Evolutionary conservation across 306 rosid genomes (phyloP), one percentile per base, ranked within the genome.

Genomic region (Calophaca sinica): DNA sequence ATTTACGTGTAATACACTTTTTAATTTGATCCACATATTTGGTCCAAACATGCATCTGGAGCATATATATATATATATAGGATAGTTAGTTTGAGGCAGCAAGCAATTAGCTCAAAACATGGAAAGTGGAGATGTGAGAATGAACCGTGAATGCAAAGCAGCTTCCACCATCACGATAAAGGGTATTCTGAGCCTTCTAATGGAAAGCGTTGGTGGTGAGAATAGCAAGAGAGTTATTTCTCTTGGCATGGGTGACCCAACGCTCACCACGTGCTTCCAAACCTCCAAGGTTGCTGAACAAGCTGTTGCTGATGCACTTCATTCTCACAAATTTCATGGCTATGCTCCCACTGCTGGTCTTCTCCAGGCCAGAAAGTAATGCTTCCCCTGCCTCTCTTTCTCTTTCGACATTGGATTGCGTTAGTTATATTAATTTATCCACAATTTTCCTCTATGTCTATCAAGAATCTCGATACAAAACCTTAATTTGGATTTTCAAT

Each of bases 331-430:
- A 42, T 94, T 91, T 80, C 84, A 90, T 78, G 97, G 97, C 44
- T 94, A 94, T 84, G 89, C 97, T 31, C 98, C 97, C 62, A 90
- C 98, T 59, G 81, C 72, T 51, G 97, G 98, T 44, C 96, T 92
- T 81, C 91, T 84, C 42, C 97, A 88, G 68, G 35, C 97, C 3
- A 85, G 96, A 84, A 88, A 81, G 97, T 92, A 81, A 60, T n/a
- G 6, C 8, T 31, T 32, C 26, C 26, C 26, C 26, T 20, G 1
- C 26, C 26, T 6, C 69, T 39, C 14, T 41, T 13, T 57, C 39
- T 59, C 38, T 57, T 7, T 38, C 1, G 2, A 38, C 4, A 3
- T 36, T 3, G 1, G 41, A 36, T 20, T 20, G 26, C 26, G 26
- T 20, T 20, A 20, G 26, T 20, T 20, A 20, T 20, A 20, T 20